These are phyloP conservation scores for Cornus controversa DNA, from an alignment of 148 eudicot species.

Conservation along the genomic window DNA sequence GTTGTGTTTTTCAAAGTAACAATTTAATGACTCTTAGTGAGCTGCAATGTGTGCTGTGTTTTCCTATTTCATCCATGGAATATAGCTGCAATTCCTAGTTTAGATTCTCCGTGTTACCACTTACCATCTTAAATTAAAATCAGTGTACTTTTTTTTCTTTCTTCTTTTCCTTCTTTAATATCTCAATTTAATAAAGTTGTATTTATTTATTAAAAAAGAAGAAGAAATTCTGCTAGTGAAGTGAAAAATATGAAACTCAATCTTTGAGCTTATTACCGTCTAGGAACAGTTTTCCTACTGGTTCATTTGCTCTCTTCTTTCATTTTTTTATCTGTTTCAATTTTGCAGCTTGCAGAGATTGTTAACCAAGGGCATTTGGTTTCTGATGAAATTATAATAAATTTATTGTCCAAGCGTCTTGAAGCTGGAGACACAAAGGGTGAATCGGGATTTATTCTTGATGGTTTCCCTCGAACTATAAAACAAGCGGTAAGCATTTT, in stretches of 20 bases:
- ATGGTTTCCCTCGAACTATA: constrained; percentile 91
- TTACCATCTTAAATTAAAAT: neutral
- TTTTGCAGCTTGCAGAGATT: constrained; percentile 73
- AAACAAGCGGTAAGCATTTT: constrained; percentile 79
- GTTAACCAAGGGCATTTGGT: constrained; percentile 80
- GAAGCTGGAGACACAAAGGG: constrained; percentile 73
- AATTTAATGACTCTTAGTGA: too few species aligned
- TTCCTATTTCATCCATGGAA: neutral
- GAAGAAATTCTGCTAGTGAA: neutral
- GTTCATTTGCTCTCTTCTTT: neutral
- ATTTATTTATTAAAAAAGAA: neutral
- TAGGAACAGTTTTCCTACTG: neutral
- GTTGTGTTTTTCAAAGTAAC: neutral
- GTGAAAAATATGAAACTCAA: neutral
- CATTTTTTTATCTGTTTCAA: neutral
- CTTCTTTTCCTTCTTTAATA: neutral
- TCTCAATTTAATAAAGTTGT: neutral
- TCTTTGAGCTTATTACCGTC: neutral
- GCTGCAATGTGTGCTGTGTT: neutral
- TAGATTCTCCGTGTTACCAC: neutral
- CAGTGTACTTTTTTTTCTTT: neutral
- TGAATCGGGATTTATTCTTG: constrained; percentile 89
- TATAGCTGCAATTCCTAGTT: neutral
- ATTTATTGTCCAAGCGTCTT: constrained; percentile 76
- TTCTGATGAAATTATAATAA: constrained; percentile 77